A percentile compares a stretch with the other conserved stretches of the same genome.
phyloP scores from a whole-genome alignment of 75 land plant species.

The Cupressus sempervirens region DNA sequence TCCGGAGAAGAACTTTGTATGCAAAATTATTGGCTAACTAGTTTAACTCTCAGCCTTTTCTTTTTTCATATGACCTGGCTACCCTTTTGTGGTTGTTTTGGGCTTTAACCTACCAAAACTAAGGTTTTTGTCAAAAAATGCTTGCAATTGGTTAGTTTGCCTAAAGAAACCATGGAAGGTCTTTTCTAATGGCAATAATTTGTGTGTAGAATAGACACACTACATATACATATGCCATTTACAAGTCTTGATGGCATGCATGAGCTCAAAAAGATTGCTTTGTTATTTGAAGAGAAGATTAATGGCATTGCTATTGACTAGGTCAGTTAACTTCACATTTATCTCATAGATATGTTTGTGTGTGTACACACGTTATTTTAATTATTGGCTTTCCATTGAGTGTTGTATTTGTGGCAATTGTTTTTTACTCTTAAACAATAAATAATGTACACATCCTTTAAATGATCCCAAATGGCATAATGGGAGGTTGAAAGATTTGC shows the following conservation, averaged over 20 bases:
- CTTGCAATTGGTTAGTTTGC: background rate
- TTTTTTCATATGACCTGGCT: background rate
- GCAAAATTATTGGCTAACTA: background rate
- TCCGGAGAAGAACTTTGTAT: background rate
- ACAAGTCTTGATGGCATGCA: conserved; percentile 58
- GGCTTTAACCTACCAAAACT: background rate
- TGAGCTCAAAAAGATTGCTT: conserved; percentile 71
- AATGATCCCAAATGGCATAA: background rate
- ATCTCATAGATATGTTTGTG: no score
- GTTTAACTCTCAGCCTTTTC: background rate
- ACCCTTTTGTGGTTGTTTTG: background rate
- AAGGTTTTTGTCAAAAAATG: no score
- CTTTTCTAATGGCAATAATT: background rate
- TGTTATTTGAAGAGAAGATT: conserved; percentile 76
- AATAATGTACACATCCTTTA: background rate
- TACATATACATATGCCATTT: conserved; percentile 63
- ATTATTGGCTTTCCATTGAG: no score
- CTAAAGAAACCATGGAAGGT: background rate
- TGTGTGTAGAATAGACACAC: conserved; percentile 47
- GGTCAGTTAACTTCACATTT: conserved; percentile 23
- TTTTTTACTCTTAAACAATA: background rate
- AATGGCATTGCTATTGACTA: conserved; percentile 54
- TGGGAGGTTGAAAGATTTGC: background rate
- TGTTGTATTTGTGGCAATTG: no score
- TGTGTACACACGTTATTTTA: background rate